Conservation (phyloP, 805 yeast species). For the Candida ulmi region DNA sequence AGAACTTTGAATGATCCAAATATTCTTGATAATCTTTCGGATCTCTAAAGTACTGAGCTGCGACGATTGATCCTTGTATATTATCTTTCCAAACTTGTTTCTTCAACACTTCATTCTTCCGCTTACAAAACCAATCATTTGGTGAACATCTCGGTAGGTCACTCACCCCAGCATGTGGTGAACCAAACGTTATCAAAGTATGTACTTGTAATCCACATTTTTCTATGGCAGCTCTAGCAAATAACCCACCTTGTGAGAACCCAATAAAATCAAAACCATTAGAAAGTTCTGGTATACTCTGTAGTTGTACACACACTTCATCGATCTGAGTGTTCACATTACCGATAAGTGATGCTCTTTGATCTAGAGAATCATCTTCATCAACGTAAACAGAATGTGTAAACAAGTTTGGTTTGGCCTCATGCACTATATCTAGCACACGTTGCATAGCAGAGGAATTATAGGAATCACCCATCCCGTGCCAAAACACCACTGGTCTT, state of each 20-base stretch:
- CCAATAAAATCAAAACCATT: conserved; percentile 71
- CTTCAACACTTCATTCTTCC: conserved; percentile 48
- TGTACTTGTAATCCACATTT: conserved; percentile 43
- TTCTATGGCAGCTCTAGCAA: conserved; percentile 62
- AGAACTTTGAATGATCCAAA: conserved; percentile 47
- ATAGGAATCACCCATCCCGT: conserved; percentile 76
- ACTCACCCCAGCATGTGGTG: conserved; percentile 73
- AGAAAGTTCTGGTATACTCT: conserved; percentile 35
- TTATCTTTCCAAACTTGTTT: conserved; percentile 53
- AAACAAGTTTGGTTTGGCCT: conserved; percentile 41
- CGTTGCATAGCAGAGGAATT: conserved; percentile 52
- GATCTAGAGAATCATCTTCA: conserved; percentile 45
- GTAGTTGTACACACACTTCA: conserved; percentile 50
- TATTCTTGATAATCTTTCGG: conserved; percentile 47
- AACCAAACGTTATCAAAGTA: conserved; percentile 66
- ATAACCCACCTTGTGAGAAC: conserved; percentile 81
- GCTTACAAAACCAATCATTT: conserved; percentile 54
- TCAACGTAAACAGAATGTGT: conserved; percentile 52
- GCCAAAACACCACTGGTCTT: conserved; percentile 70
- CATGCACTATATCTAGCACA: conserved; percentile 36
- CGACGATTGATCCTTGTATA: conserved; percentile 52
- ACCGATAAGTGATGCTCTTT: conserved; percentile 52
- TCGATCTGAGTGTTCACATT: conserved; percentile 50
- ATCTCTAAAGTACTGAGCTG: conserved; percentile 77
- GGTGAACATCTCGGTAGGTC: conserved; percentile 59